These are phyloP conservation scores for Onygena corvina DNA, from an alignment of 2,329 filamentous ascomycete genomes.

Conservation along the genomic window DNA sequence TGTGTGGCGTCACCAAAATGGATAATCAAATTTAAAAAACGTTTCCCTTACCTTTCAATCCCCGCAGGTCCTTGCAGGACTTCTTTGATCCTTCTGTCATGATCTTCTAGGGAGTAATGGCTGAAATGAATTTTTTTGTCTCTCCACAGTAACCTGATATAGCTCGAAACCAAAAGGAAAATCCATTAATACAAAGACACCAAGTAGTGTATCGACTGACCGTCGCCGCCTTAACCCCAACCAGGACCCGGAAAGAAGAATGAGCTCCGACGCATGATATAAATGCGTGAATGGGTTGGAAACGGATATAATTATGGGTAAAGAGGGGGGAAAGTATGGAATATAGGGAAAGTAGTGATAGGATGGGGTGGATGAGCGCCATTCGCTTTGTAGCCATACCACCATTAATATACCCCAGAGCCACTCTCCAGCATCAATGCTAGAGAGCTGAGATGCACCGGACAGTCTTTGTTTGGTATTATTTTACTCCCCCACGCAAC, in stretches of 20 bases:
- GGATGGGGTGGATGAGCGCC: not conserved
- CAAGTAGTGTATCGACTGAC: not conserved
- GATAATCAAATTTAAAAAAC: constrained; percentile 6
- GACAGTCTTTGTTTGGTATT: not conserved
- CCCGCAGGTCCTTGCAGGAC: not conserved
- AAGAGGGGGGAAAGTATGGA: not conserved
- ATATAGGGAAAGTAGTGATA: not conserved
- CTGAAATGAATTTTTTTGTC: not conserved
- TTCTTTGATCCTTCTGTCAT: not conserved
- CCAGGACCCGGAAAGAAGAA: not conserved
- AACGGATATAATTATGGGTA: not conserved
- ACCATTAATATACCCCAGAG: not conserved
- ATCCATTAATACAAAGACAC: not conserved
- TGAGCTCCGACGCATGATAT: not conserved
- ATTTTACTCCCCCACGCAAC: not conserved
- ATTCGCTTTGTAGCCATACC: not conserved
- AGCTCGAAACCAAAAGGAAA: not conserved
- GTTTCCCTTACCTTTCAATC: not conserved
- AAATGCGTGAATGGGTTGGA: not conserved
- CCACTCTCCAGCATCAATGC: not conserved
- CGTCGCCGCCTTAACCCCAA: not conserved
- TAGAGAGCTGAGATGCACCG: not conserved
- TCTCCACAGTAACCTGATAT: not conserved
- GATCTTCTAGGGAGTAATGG: not conserved
- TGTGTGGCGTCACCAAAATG: constrained; percentile 7